Evolutionary conservation across 2,329 filamentous ascomycete genomes (phyloP).

Genomic region (Cytospora paraplurivora): DNA sequence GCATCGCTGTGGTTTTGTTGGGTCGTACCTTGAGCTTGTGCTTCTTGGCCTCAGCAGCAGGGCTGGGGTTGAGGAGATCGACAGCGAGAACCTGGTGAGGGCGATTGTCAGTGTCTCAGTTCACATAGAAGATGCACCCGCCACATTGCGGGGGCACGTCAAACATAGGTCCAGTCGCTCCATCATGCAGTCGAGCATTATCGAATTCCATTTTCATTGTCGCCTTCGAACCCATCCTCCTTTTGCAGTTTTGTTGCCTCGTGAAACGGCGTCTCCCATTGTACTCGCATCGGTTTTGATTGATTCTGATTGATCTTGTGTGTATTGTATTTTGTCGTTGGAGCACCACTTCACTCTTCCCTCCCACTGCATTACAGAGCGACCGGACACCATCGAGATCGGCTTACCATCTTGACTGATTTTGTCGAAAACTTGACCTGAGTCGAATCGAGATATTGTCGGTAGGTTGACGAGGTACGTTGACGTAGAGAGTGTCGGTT

Average conservation of each 20-base stretch:
- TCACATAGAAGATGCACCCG: conserved; percentile 12
- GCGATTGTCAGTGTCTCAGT: conserved; percentile 49
- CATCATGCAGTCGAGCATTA: background rate
- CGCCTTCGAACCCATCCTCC: background rate
- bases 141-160: conserved; percentile 5
- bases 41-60: conserved; percentile 98
- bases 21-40: conserved; percentile 98
- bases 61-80: conserved; percentile 99
- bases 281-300: conserved; percentile 10
- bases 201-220: background rate
- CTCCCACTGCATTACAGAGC: conserved; percentile 20
- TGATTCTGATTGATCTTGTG: conserved; percentile 5
- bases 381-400: conserved; percentile 22
- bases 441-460: conserved; percentile 48
- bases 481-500: conserved; percentile 43
- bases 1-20: conserved; percentile 6
- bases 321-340: conserved; percentile 15
- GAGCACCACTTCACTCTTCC: conserved; percentile 9
- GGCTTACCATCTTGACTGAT: conserved; percentile 72
- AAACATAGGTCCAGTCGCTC: conserved; percentile 8
- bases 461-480: conserved; percentile 56
- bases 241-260: conserved; percentile 5
- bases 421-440: conserved; percentile 43
- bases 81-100: conserved; percentile 91
- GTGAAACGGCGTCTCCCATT: conserved; percentile 5